These are phyloP conservation scores for Populus euphratica DNA, from an alignment of 345 rosid species.

Conservation along the genomic window DNA sequence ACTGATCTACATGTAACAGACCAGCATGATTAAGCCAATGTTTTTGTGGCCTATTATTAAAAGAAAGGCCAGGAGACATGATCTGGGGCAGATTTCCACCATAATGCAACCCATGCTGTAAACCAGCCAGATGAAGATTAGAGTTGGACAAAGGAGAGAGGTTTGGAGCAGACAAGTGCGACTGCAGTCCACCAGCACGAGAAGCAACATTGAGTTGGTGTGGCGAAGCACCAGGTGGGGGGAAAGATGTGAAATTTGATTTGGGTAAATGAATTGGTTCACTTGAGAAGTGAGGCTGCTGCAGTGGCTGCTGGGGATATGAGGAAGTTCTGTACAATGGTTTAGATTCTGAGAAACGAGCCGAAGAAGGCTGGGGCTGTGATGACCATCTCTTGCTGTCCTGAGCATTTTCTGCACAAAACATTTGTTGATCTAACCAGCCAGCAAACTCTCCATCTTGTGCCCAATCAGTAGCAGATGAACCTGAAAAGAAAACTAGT, in stretches of 20 bases:
- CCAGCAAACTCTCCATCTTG: conserved; percentile 68
- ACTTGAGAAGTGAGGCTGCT: conserved; percentile 56
- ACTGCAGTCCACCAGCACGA: conserved; percentile 50
- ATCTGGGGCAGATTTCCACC: conserved; percentile 61
- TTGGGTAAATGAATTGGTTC: conserved; percentile 66
- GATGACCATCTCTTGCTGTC: conserved; percentile 85
- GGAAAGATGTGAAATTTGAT: conserved; percentile 76
- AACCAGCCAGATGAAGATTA: conserved; percentile 49
- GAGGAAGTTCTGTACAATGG: conserved; percentile 86
- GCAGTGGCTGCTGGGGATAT: conserved; percentile 68
- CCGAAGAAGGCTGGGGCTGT: conserved; percentile 55
- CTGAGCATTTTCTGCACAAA: conserved; percentile 50
- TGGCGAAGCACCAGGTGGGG: conserved; percentile 71
- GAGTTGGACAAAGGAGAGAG: conserved; percentile 61
- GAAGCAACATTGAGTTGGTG: conserved; percentile 50
- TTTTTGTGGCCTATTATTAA: conserved; percentile 60
- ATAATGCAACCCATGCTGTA: conserved; percentile 60
- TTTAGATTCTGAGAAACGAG: conserved; percentile 45
- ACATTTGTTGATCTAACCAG: conserved; percentile 69
- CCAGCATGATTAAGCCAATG: conserved; percentile 82
- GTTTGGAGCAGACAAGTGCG: conserved; percentile 52
- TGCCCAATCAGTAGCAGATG: conserved; percentile 84
- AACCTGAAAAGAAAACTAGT: conserved; percentile 53
- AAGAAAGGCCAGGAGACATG: conserved; percentile 61
- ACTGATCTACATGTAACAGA: conserved; percentile 61